A percentile compares a stretch with the other conserved stretches of the same genome.
Conservation (phyloP, 2,329 filamentous ascomycete genomes). For the Penicillium thymicola region DNA sequence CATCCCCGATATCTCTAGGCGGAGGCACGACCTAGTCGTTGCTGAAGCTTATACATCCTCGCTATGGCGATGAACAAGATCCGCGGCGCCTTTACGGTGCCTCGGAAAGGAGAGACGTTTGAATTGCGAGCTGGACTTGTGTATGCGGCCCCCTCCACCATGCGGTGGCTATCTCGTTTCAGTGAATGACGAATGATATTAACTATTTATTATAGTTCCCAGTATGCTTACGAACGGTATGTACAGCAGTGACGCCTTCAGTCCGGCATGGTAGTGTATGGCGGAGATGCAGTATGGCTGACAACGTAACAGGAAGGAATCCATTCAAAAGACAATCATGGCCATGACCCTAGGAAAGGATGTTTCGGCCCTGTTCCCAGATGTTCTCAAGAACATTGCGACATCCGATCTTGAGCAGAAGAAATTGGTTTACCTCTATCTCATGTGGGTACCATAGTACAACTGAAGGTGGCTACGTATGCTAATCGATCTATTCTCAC, state of each 20-base stretch:
- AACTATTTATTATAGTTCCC: slow-evolving; percentile 60
- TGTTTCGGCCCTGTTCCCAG: slow-evolving; percentile 93
- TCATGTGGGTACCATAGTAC: slow-evolving; percentile 65
- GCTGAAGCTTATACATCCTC: slow-evolving; percentile 31
- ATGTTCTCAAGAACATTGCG: slow-evolving; percentile 98
- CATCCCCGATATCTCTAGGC: slow-evolving; percentile 21
- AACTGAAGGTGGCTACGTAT: background rate
- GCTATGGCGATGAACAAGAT: slow-evolving; percentile 94
- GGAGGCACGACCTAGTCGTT: slow-evolving; percentile 38
- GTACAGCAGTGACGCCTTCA: slow-evolving; percentile 7
- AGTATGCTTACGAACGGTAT: slow-evolving; percentile 94
- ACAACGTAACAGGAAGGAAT: slow-evolving; percentile 69
- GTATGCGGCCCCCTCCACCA: slow-evolving; percentile 39
- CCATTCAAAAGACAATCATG: slow-evolving; percentile 99
- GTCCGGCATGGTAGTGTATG: background rate
- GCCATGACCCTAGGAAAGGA: slow-evolving; percentile 99
- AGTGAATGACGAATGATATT: slow-evolving; percentile 31
- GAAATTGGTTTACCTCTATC: slow-evolving; percentile 96
- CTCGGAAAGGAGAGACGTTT: slow-evolving; percentile 96
- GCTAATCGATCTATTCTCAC: slow-evolving; percentile 20
- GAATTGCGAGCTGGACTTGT: slow-evolving; percentile 91
- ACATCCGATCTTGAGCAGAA: slow-evolving; percentile 95
- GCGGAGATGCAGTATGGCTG: slow-evolving; percentile 21
- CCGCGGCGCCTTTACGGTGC: slow-evolving; percentile 85
- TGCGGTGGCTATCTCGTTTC: slow-evolving; percentile 11